Percentiles rank a stretch among this genome's conserved stretches.
Conservation (phyloP, 2,329 filamentous ascomycete genomes). For the Ophiocordyceps sinensis region DNA sequence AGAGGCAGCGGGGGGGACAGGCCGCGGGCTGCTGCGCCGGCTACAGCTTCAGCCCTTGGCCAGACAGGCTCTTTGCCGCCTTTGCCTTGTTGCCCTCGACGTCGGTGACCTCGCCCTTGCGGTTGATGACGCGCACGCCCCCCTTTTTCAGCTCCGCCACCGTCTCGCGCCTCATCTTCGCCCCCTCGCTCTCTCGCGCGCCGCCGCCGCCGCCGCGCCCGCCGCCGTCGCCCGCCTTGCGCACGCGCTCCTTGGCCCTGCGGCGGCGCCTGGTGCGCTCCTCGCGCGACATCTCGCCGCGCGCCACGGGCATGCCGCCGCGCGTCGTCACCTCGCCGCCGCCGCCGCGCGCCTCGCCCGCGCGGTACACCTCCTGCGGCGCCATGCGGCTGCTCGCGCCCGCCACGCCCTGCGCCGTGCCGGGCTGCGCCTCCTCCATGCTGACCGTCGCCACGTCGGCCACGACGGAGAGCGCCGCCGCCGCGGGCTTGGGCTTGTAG, state of each 20-base stretch:
- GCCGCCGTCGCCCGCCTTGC: constrained; percentile 44
- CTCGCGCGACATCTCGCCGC: constrained; percentile 78
- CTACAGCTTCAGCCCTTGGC: constrained; percentile 49
- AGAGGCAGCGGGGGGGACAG: too few species aligned
- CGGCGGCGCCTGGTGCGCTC: constrained; percentile 65
- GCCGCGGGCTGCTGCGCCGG: too few species aligned
- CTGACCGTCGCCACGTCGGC: constrained; percentile 79
- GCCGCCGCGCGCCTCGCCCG: constrained; percentile 49
- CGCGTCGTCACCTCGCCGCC: constrained; percentile 61
- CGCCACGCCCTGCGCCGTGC: constrained; percentile 59
- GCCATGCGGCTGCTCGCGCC: constrained; percentile 64
- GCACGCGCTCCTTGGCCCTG: constrained; percentile 73
- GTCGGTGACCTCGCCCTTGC: constrained; percentile 73
- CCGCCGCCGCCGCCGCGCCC: constrained; percentile 7
- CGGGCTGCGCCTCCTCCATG: constrained; percentile 92
- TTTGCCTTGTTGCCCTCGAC: constrained; percentile 66
- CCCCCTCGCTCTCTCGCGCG: constrained; percentile 38
- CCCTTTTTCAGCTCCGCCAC: constrained; percentile 64
- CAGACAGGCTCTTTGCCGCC: constrained; percentile 32
- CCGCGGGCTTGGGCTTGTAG: constrained; percentile 79
- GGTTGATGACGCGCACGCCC: constrained; percentile 82
- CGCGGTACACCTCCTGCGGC: constrained; percentile 85
- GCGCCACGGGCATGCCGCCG: constrained; percentile 61
- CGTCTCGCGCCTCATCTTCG: constrained; percentile 30
- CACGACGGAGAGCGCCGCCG: constrained; percentile 72